A percentile compares a stretch with the other conserved stretches of the same genome.
Conservation (phyloP, 2,329 filamentous ascomycete species). For the Pseudogymnoascus sp. region DNA sequence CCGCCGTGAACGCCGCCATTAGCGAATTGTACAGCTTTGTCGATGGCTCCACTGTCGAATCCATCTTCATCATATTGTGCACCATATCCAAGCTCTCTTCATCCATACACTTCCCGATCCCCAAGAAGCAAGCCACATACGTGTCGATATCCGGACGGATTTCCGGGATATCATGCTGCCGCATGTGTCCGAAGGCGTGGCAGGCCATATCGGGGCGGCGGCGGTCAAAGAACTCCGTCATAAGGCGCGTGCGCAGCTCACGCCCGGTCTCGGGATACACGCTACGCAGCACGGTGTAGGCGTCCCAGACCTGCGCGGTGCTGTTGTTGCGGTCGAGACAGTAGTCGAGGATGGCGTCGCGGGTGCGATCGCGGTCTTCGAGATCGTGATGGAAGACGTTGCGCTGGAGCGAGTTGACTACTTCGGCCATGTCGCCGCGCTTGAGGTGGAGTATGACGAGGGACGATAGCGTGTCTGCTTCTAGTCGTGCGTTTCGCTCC, state of each 20-base stretch:
- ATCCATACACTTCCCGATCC: constrained; percentile 55
- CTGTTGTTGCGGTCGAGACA: constrained; percentile 54
- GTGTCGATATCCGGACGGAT: constrained; percentile 63
- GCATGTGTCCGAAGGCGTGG: constrained; percentile 88
- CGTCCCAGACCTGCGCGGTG: constrained; percentile 56
- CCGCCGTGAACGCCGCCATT: constrained; percentile 75
- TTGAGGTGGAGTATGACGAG: constrained; percentile 68
- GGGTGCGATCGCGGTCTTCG: constrained; percentile 58
- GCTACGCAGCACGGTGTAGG: constrained; percentile 57
- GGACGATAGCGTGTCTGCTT: constrained; percentile 64
- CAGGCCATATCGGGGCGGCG: constrained; percentile 75
- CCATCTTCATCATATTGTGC: constrained; percentile 92
- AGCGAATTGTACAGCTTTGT: constrained; percentile 75
- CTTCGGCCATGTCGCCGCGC: constrained; percentile 68
- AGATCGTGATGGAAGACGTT: constrained; percentile 64
- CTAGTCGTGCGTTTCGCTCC: constrained; percentile 59
- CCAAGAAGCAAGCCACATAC: constrained; percentile 71
- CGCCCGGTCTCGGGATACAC: constrained; percentile 60
- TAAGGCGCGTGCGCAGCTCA: constrained; percentile 58
- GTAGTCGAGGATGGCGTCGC: constrained; percentile 58
- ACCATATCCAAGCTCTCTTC: constrained; percentile 62
- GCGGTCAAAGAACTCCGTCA: constrained; percentile 74
- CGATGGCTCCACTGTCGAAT: constrained; percentile 66
- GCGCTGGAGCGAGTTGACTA: constrained; percentile 72
- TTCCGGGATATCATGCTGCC: constrained; percentile 56